Base-by-base conservation (phyloP, 2,329 filamentous ascomycete species). In the Ceratocystiopsis sp. region DNA sequence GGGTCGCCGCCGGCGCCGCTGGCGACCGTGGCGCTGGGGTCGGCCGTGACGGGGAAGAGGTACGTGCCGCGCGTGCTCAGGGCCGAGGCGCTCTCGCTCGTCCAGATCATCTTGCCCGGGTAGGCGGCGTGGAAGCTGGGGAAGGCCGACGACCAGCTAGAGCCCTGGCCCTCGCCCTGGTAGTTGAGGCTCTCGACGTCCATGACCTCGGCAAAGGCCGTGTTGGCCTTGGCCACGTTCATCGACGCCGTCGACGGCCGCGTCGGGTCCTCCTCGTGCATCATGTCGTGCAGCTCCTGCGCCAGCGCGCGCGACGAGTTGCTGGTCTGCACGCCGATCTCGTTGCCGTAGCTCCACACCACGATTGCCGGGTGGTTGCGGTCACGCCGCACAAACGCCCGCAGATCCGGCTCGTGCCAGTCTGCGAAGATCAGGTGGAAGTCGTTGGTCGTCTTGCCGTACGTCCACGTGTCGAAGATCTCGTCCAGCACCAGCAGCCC, bases 121-220 rank as follows among this genome's bases (percentile, higher is more conserved):
- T 60, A 69, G 4, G 51, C 52, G 17, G 51, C 46, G 51, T 66
- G 65, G 55, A 70, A 74, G 42, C 39, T 48, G 1, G 59, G 57
- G 49, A 65, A 71, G 11, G 49, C 45, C 0, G 59, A 54, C 10
- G 52, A 21, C 3, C 50, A 55, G 19, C 44, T 35, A 8, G 43
- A 41, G 37, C 52, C 51, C 13, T 59, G 57, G 3, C 69, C 69
- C 41, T 70, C 66, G 42, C 69, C 70, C 50, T 73, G 69, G 54
- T 73, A 75, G 55, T 74, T 74, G 6, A 73, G 52, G 17, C 63
- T 61, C n/a, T 67, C 53, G 37, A 73, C 56, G 49, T 73, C 69
- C 33, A 71, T 47, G 2, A 58, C 55, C 0, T 51, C 46, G 2
- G 64, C 54, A 32, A 72, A 60, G 0, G 60, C 49, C 36, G 53